Base-by-base conservation (phyloP, 169 alveolate genomes). In the Plasmodium reichenowi region DNA sequence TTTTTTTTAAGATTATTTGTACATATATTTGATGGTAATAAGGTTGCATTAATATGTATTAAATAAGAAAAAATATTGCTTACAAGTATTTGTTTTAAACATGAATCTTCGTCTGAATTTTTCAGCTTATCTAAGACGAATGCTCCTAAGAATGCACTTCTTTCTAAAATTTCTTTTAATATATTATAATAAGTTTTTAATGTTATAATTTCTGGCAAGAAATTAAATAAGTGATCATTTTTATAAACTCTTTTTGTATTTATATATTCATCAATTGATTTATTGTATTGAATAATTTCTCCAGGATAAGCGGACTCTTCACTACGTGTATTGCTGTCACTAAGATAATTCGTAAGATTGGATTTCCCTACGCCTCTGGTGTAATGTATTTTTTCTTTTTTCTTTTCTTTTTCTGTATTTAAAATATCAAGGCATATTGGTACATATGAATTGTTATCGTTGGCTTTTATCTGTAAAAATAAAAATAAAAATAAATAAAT, bases 391-490 rank as follows among this genome's bases (percentile, higher is more conserved):
- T 83, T 83, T 62, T 83, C 91, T 48, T 45, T 68, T 29, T 83
- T 83, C 17, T 83, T 83, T 72, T 68, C 91, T 29, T 83, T 83
- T 50, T 20, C 43, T 1, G 85, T 56, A 54, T 83, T 83, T 26
- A 83, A 71, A 45, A 83, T 83, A 17, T 83, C 83, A 4, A 83
- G 83, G 59, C 91, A 83, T 2, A 83, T 83, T 24, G 91, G 91
- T 3, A 83, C 91, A 32, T 83, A 56, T 3, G 91, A 83, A 1
- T 68, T 15, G 3, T 63, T 67, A 9, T 48, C 9, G 4, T 38
- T 47, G 29, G 43, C 12, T 13, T 58, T 67, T 13, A 83, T 29
- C 91, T 83, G 83, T 13, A 32, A 59, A 10, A 12, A 20, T 15
- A 26, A 54, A 5, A 60, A 60, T 22, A 15, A 60, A 60, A n/a